These are phyloP conservation scores for Rhizoctonia solani DNA, from an alignment of 1,284 basidiomycete species.

Conservation along the genomic window DNA sequence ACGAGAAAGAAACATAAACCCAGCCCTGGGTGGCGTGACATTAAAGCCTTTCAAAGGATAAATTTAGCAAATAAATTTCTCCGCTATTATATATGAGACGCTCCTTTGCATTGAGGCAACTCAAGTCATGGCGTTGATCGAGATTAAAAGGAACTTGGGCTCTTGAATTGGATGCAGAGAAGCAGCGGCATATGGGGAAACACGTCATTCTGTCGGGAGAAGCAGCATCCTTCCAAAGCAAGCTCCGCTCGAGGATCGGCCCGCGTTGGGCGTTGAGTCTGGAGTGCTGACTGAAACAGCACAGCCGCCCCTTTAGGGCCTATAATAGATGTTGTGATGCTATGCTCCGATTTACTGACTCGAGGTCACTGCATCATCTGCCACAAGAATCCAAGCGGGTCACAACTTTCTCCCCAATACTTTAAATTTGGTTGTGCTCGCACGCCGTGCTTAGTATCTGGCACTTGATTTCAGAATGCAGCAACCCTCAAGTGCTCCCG, in stretches of 20 bases:
- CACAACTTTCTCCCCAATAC: not conserved
- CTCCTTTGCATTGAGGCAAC: no score
- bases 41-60: no score
- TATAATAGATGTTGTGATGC: not conserved
- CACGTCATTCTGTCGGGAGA: not conserved
- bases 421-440: conserved; percentile 7
- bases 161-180: no score
- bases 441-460: not conserved
- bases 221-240: no score
- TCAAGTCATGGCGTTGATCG: no score
- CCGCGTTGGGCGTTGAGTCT: not conserved
- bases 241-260: not conserved
- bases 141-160: no score
- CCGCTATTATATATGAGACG: no score
- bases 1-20: no score
- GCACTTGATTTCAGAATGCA: conserved; percentile 5
- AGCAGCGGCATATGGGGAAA: no score
- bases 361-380: not conserved
- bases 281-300: not conserved
- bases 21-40: no score
- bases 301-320: not conserved
- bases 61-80: no score
- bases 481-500: not conserved
- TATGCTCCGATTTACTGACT: conserved; percentile 4
- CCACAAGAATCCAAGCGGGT: not conserved